Evolutionary conservation across 2,329 filamentous ascomycete species (phyloP).

Genomic region (Uncinocarpus reesii): DNA sequence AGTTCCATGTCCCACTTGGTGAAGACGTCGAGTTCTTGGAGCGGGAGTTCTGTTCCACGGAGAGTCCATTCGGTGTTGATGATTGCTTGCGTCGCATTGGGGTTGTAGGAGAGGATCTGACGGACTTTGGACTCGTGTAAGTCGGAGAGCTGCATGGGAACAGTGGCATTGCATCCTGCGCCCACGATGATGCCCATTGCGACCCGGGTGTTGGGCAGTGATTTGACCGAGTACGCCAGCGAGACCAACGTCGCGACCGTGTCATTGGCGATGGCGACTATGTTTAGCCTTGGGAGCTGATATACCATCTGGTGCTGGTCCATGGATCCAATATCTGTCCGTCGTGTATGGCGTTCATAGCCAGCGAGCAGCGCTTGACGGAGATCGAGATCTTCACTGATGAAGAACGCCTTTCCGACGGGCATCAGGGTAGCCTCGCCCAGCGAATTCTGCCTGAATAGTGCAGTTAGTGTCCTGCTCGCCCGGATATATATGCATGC

Average conservation of each 20-base stretch:
- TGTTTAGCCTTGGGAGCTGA: conserved; percentile 51
- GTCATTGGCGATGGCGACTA: conserved; percentile 67
- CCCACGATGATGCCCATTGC: conserved; percentile 68
- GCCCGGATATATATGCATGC: not conserved
- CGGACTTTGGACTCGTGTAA: conserved; percentile 52
- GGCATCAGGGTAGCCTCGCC: conserved; percentile 47
- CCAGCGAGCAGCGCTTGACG: conserved; percentile 45
- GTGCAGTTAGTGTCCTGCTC: conserved; percentile 1
- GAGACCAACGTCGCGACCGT: conserved; percentile 68
- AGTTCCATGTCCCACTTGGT: conserved; percentile 58
- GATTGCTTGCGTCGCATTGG: conserved; percentile 49
- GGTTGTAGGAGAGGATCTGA: conserved; percentile 36
- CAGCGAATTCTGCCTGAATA: conserved; percentile 41
- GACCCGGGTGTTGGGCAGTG: conserved; percentile 49
- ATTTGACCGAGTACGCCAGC: conserved; percentile 57
- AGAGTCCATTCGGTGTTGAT: conserved; percentile 77
- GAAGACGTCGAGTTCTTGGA: conserved; percentile 51
- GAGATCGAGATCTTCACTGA: conserved; percentile 46
- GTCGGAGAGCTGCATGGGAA: conserved; percentile 52
- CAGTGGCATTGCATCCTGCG: conserved; percentile 66
- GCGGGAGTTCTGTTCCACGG: conserved; percentile 54
- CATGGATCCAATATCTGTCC: conserved; percentile 19
- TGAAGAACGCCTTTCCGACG: conserved; percentile 50
- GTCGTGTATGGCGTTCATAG: conserved; percentile 43
- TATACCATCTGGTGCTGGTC: conserved; percentile 25